phyloP scores from a whole-genome alignment of 2,329 filamentous ascomycete genomes.

The Cadophora gregata region DNA sequence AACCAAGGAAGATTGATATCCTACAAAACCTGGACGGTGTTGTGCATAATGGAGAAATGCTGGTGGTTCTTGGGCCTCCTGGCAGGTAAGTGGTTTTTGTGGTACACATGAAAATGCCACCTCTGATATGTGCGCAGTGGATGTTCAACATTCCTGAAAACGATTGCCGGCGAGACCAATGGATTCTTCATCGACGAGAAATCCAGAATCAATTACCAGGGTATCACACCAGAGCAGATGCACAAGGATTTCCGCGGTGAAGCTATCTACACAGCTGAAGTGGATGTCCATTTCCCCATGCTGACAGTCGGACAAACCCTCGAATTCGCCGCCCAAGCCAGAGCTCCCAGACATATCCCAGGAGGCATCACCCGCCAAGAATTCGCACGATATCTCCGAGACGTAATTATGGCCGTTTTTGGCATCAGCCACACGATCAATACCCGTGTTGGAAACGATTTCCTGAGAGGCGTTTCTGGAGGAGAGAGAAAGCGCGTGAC shows the following conservation, averaged over 20 bases:
- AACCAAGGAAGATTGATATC: constrained; percentile 59
- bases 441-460: constrained; percentile 76
- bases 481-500: constrained; percentile 79
- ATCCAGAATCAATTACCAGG: constrained; percentile 66
- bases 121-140: constrained; percentile 45
- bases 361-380: constrained; percentile 64
- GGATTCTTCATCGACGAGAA: constrained; percentile 58
- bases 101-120: neutral
- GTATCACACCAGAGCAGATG: constrained; percentile 59
- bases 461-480: constrained; percentile 70
- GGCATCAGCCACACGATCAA: constrained; percentile 73
- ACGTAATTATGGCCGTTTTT: constrained; percentile 73
- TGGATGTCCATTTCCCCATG: constrained; percentile 75
- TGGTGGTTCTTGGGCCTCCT: constrained; percentile 71
- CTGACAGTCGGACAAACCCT: constrained; percentile 77
- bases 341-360: constrained; percentile 68
- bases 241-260: constrained; percentile 61
- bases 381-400: constrained; percentile 47
- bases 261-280: constrained; percentile 76
- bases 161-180: constrained; percentile 58
- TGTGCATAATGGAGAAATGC: constrained; percentile 66
- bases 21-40: constrained; percentile 67
- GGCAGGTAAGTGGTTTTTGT: constrained; percentile 49
- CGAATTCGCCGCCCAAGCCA: constrained; percentile 71
- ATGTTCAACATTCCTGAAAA: constrained; percentile 68